Percentiles rank a stretch among this genome's conserved stretches.
Evolutionary conservation across 345 rosid genomes (phyloP).

Genomic region (Bretschneidera sinensis): DNA sequence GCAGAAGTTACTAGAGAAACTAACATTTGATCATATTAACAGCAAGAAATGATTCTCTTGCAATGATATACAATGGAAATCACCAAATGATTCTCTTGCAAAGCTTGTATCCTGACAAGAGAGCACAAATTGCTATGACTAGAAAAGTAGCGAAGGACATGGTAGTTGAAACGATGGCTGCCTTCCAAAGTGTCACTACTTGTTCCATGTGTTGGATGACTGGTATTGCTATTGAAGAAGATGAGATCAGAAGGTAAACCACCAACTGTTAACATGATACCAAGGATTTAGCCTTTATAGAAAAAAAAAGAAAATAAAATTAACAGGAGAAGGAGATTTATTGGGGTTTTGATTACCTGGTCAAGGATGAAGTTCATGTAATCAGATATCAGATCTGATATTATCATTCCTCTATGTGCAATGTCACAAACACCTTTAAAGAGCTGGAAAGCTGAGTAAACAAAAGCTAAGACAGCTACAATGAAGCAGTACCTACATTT

Average conservation of each 20-base stretch:
- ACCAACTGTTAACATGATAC: slow-evolving; percentile 32
- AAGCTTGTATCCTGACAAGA: slow-evolving; percentile 74
- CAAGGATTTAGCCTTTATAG: slow-evolving; percentile 10
- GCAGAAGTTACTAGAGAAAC: too few relatives aligned
- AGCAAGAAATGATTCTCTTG: too few relatives aligned
- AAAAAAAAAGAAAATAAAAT: too few relatives aligned
- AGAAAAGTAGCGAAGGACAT: slow-evolving; percentile 54
- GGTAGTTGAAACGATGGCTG: slow-evolving; percentile 34
- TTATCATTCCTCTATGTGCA: slow-evolving; percentile 54
- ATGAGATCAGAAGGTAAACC: slow-evolving; percentile 63
- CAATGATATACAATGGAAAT: slow-evolving; percentile 6
- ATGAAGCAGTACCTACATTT: slow-evolving; percentile 60
- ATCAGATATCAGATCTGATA: slow-evolving; percentile 62
- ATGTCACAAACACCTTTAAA: slow-evolving; percentile 66
- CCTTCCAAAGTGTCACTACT: slow-evolving; percentile 34
- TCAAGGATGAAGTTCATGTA: slow-evolving; percentile 59
- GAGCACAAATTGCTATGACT: slow-evolving; percentile 32
- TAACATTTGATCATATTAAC: too few relatives aligned
- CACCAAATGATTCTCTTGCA: slow-evolving; percentile 78
- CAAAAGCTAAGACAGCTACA: slow-evolving; percentile 37
- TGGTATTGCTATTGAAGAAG: slow-evolving; percentile 48
- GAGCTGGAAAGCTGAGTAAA: slow-evolving; percentile 62
- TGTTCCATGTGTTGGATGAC: slow-evolving; percentile 29
- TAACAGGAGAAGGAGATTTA: too few relatives aligned
- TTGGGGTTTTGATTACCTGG: slow-evolving; percentile 34